Base-by-base conservation (phyloP, 805 yeast species). In the Metschnikowia sp. region DNA sequence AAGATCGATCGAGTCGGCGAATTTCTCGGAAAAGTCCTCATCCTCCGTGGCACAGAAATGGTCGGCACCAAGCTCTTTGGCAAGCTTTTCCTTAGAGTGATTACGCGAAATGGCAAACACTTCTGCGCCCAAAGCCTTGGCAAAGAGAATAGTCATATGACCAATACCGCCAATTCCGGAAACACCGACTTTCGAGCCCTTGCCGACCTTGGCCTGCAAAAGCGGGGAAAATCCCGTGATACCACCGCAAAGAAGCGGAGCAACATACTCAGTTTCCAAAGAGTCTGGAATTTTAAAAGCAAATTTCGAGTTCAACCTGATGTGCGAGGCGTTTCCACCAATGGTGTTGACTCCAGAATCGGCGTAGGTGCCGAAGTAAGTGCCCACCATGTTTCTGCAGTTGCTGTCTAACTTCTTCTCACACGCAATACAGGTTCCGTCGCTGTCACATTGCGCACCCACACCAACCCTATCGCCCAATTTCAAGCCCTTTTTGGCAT, bases 401-500 rank as follows among this genome's bases (percentile, higher is more conserved):
- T 54, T 52, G 50, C 41, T 54, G 39, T 54, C 49, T 18, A 32
- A 34, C 3, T 42, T 26, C 39, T 19, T 11, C 10, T 45, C 40
- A 36, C 57, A 54, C 3, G 54, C 52, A 18, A 40, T 38, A 26
- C 56, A 54, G 4, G 43, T 31, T 15, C 40, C 46, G 37, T 52
- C 55, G 19, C 52, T 46, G 45, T 54, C 57, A 15, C 41, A 44
- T 59, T 79, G 83, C 26, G 94, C 92, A 56, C 96, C 96, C 42
- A 86, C 77, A 44, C 92, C 96, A 29, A 86, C 94, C 53, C 88
- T 74, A 54, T 88, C 84, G 47, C 95, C 96, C 18, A 83, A 62
- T 60, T 74, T 78, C 69, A 66, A 74, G 46, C 56, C 56, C 18
- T 46, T 22, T 26, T 50, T 54, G 32, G 56, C 57, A 15, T 54